Conservation (phyloP, 75 land plant genomes). For the Pinus taeda region DNA sequence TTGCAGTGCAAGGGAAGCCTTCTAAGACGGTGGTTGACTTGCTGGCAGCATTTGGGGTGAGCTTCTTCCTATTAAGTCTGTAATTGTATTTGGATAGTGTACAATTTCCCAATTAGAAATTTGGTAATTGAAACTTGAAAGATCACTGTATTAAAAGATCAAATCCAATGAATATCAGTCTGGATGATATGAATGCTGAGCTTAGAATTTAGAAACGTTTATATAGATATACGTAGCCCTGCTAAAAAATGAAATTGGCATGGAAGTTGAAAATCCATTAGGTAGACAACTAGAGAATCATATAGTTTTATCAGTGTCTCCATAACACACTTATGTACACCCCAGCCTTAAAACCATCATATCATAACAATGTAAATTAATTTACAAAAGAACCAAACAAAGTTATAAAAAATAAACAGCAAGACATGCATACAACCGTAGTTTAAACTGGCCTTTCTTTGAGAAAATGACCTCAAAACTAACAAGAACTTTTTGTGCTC, state of each 20-base stretch:
- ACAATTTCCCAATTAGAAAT: neutral
- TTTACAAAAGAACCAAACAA: neutral
- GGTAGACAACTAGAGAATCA: neutral
- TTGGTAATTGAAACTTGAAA: neutral
- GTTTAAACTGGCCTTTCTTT: neutral
- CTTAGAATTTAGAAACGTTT: neutral
- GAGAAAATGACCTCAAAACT: neutral
- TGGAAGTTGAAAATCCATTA: neutral
- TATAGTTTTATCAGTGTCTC: neutral
- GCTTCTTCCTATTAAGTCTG: constrained; percentile 2
- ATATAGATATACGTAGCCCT: neutral
- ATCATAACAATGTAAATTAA: neutral
- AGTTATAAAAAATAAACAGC: neutral
- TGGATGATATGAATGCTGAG: neutral
- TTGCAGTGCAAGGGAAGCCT: constrained; percentile 90
- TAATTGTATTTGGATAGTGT: neutral
- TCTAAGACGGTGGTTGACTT: constrained; percentile 80
- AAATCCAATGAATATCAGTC: neutral
- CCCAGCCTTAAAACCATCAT: neutral
- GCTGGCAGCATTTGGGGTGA: constrained; percentile 93
- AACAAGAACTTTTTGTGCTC: no score
- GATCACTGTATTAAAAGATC: neutral
- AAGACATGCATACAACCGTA: neutral
- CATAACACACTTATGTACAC: neutral
- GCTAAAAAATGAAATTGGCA: neutral